These are phyloP conservation scores for Dysphania ambrosioides DNA, from an alignment of 148 eudicot species.

Conservation along the genomic window DNA sequence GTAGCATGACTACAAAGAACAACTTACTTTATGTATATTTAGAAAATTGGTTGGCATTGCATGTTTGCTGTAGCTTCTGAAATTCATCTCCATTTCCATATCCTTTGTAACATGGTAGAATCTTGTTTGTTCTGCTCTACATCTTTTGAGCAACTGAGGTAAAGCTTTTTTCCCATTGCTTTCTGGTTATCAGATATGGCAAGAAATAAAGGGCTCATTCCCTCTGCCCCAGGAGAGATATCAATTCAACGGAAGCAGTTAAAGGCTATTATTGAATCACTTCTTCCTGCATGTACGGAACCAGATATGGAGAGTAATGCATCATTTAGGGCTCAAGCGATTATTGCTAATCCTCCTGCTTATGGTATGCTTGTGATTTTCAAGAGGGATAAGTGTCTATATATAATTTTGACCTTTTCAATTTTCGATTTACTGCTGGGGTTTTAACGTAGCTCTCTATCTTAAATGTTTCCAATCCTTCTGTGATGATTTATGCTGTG, in stretches of 20 bases:
- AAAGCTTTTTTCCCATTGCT: constrained; percentile 1
- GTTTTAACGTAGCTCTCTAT: background rate
- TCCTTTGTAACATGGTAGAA: background rate
- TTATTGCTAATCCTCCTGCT: constrained; percentile 47
- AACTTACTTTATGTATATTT: background rate
- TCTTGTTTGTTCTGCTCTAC: constrained; percentile 6
- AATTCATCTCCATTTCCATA: background rate
- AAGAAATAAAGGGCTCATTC: constrained; percentile 44
- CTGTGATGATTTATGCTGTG: background rate
- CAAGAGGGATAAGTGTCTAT: background rate
- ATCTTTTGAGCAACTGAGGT: constrained; percentile 1
- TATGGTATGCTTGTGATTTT: constrained; percentile 37
- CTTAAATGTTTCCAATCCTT: background rate
- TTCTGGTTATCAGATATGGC: constrained; percentile 39
- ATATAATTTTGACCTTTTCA: background rate
- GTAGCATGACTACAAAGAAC: background rate
- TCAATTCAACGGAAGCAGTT: constrained; percentile 38
- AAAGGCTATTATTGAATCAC: constrained; percentile 41
- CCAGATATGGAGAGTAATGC: constrained; percentile 34
- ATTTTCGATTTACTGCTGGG: background rate
- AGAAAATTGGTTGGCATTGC: background rate
- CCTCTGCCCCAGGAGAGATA: constrained; percentile 42
- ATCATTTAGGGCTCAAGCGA: constrained; percentile 39
- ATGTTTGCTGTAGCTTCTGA: background rate
- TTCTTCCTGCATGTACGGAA: constrained; percentile 41